Evolutionary conservation across 805 yeast genomes (phyloP).

Genomic region (Myxozyma monticola): DNA sequence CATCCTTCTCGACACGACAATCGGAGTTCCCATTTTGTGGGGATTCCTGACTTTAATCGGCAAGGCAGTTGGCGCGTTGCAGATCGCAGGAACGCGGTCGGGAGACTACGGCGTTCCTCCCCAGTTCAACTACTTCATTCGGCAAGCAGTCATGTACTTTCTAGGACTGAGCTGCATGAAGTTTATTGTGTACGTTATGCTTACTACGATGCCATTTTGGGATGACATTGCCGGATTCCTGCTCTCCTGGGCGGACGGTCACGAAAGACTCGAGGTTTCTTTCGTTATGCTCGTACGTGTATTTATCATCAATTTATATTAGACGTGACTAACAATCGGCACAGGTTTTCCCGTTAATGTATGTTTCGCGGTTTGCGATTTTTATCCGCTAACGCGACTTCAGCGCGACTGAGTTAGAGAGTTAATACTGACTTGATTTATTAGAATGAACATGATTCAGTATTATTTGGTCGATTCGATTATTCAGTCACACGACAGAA

Average conservation of each 20-base stretch:
- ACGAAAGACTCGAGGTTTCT: conserved; percentile 80
- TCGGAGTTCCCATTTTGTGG: conserved; percentile 86
- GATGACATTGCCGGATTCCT: conserved; percentile 71
- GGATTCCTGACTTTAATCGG: conserved; percentile 52
- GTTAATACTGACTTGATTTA: conserved; percentile 1
- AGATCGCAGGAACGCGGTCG: conserved; percentile 46
- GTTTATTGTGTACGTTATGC: conserved; percentile 54
- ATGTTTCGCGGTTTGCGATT: conserved; percentile 3
- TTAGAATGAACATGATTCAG: conserved; percentile 48
- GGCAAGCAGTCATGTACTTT: conserved; percentile 71
- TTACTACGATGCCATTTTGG: conserved; percentile 63
- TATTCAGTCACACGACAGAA: conserved; percentile 50
- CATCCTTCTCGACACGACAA: conserved; percentile 84
- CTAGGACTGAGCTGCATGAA: conserved; percentile 66
- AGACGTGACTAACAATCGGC: too few relatives aligned
- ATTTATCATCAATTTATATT: too few relatives aligned
- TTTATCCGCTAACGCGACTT: too few relatives aligned
- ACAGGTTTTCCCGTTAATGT: conserved; percentile 40
- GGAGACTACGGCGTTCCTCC: conserved; percentile 69
- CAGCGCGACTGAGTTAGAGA: not conserved
- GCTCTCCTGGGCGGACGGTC: conserved; percentile 77
- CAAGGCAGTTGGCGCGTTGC: conserved; percentile 43
- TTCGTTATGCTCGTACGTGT: conserved; percentile 86
- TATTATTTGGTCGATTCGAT: conserved; percentile 59
- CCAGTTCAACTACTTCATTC: conserved; percentile 59